phyloP scores from a whole-genome alignment of 345 rosid genomes.

The Brassica nigra region DNA sequence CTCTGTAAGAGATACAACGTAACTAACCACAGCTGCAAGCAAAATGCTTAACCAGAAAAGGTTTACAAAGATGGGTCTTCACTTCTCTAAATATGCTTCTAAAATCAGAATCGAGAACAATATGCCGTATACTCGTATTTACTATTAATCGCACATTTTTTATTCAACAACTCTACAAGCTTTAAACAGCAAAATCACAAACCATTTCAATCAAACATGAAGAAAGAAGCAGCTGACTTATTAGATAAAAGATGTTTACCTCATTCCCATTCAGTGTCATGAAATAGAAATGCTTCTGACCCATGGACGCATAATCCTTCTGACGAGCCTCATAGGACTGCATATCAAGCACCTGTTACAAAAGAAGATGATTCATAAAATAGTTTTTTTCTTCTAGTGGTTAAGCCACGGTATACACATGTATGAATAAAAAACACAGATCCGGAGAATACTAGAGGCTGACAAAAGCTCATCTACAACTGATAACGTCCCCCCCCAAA shows the following conservation, averaged over 20 bases:
- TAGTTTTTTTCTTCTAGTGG: not conserved
- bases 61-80: conserved; percentile 4
- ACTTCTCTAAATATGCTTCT: not conserved
- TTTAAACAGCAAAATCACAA: conserved; percentile 3
- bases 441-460: conserved; percentile 6
- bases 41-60: conserved; percentile 1
- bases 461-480: conserved; percentile 7
- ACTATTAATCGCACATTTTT: not conserved
- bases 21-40: conserved; percentile 10
- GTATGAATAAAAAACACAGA: not conserved
- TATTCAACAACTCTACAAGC: conserved; percentile 11
- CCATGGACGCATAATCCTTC: conserved; percentile 82
- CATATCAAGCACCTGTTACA: conserved; percentile 90
- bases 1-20: not conserved
- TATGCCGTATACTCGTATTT: not conserved
- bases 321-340: conserved; percentile 80
- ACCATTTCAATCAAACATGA: conserved; percentile 21
- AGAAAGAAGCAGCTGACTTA: conserved; percentile 7
- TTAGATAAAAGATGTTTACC: conserved; percentile 45
- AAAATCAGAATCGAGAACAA: not conserved
- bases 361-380: not conserved
- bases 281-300: conserved; percentile 98
- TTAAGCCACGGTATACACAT: not conserved
- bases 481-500: conserved; percentile 23
- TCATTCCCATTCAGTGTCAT: conserved; percentile 97